A percentile compares a stretch with the other conserved stretches of the same genome.
Conservation (phyloP, 192 early-diverging fungal genomes). For the Backusella macrospora region DNA sequence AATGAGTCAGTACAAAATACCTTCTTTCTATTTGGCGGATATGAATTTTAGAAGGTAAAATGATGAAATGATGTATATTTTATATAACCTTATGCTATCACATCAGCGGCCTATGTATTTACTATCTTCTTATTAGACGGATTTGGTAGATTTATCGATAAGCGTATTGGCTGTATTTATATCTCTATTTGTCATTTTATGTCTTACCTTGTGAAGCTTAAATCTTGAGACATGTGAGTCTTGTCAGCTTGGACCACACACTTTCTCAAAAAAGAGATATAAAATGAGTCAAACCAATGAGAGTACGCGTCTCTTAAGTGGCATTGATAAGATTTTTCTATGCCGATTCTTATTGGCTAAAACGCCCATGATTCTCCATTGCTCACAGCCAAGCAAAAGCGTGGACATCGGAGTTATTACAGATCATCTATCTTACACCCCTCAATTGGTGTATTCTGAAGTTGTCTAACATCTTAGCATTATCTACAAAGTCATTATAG, state of each 20-base stretch:
- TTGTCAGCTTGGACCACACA: conserved; percentile 3
- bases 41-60: background rate
- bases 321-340: background rate
- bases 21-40: background rate
- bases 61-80: background rate
- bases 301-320: background rate
- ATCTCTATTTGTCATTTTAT: background rate
- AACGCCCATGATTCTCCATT: conserved; percentile 9
- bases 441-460: background rate
- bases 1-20: conserved; percentile 8
- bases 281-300: conserved; percentile 24
- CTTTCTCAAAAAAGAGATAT: conserved; percentile 6
- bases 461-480: conserved; percentile 6
- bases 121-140: background rate
- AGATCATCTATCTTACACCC: conserved; percentile 2
- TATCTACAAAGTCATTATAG: conserved; percentile 2
- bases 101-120: background rate
- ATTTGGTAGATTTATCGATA: background rate
- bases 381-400: conserved; percentile 14
- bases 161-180: background rate
- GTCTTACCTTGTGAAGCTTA: conserved; percentile 5
- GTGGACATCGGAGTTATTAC: background rate
- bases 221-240: conserved; percentile 9
- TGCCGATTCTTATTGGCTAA: background rate
- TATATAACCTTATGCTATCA: background rate